Conservation (phyloP, 768 basidiomycete species). For the Leccinum broughii region DNA sequence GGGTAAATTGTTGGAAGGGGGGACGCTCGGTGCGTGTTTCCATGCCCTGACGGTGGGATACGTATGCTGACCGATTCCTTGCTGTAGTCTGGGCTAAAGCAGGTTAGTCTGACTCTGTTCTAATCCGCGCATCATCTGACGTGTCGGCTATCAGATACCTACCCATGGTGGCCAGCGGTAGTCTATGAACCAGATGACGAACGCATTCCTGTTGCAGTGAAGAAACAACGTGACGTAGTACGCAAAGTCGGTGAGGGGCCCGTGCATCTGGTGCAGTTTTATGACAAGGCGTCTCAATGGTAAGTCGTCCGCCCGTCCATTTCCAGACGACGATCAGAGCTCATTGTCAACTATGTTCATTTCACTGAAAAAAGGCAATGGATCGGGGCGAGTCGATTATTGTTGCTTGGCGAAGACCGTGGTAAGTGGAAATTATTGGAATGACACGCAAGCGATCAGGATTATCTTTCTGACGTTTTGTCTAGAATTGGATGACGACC, state of each 20-base stretch:
- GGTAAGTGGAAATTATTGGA: constrained; percentile 45
- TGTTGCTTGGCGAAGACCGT: constrained; percentile 65
- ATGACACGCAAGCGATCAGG: not conserved
- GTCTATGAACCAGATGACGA: constrained; percentile 64
- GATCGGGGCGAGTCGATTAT: constrained; percentile 55
- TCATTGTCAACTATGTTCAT: not conserved
- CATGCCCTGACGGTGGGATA: not conserved
- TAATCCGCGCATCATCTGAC: constrained; percentile 2
- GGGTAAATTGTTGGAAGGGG: constrained; percentile 45
- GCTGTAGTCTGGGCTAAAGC: constrained; percentile 81
- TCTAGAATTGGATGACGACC: constrained; percentile 62
- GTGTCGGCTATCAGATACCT: constrained; percentile 53
- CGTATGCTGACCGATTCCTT: not conserved
- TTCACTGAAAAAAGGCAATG: constrained; percentile 53
- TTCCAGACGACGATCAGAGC: not conserved
- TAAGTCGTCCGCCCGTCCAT: constrained; percentile 27
- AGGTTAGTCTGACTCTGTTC: constrained; percentile 38
- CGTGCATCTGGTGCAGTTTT: constrained; percentile 76
- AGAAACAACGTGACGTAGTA: constrained; percentile 29
- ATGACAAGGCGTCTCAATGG: constrained; percentile 68
- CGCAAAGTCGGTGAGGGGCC: constrained; percentile 41
- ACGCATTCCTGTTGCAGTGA: constrained; percentile 48
- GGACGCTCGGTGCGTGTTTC: constrained; percentile 60
- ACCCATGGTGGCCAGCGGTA: constrained; percentile 88
- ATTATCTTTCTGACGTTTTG: not conserved